Base-by-base conservation (phyloP, 2,329 filamentous ascomycete genomes). In the Epichloe uncinata region DNA sequence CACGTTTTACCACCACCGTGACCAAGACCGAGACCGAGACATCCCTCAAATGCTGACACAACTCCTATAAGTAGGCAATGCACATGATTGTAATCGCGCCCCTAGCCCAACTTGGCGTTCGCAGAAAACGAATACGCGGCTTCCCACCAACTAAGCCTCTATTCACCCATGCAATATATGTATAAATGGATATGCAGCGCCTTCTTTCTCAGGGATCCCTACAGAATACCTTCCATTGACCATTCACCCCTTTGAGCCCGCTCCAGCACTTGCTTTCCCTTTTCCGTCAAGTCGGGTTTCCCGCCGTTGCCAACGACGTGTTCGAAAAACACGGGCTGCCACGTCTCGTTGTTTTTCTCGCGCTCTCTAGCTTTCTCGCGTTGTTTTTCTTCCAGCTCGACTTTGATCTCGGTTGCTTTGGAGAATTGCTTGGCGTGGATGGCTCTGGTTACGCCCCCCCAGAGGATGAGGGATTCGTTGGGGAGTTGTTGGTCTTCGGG, bases 381-480 rank as follows among this genome's bases (percentile, higher is more conserved):
- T 69, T 98, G 93, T 42, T 76, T 75, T 66, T 98, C 93, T 66
- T 98, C 93, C 11, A 98, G 79, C 60, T 95, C 88, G 53, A 88
- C 81, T 72, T 98, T 98, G 54, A 93, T 71, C 18, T 78, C 80
- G 20, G 93, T 98, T 7, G 93, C 93, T 55, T 85, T 81, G 41
- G 77, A 78, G 66, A 82, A 98, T 63, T 95, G 87, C 68, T 90
- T 94, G 53, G 81, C 71, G 20, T 79, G 66, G 61, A 98, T 97
- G 36, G 90, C 88, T 48, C 86, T 76, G 16, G 93, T 97, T 42
- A 98, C 91, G 22, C 79, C 79, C 77, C 79, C 77, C 93, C 93
- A 98, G 63, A 95, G 85, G 51, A 79, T 82, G 56, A 93, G 78
- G 2, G 87, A 94, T 69, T 98, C 93, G 65, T 98, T 93, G 50